A percentile compares a stretch with the other conserved stretches of the same genome.
These are phyloP conservation scores for Helminthosporium solani DNA, from an alignment of 2,329 filamentous ascomycete genomes.

Conservation along the genomic window DNA sequence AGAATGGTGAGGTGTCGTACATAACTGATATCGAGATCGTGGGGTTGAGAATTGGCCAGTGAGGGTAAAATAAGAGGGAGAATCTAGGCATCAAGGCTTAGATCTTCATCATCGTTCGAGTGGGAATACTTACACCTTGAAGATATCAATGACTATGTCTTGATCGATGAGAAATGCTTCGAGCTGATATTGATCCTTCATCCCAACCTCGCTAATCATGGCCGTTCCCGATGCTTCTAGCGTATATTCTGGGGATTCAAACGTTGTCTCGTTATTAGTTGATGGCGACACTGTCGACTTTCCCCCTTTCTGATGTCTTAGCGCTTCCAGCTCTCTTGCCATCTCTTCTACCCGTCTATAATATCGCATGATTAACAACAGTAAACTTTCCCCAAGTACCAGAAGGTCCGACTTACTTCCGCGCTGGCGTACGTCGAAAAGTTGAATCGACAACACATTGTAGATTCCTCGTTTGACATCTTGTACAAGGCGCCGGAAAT, in stretches of 20 bases:
- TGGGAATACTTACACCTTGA: conserved; percentile 15
- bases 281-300: conserved; percentile 18
- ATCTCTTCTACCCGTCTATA: conserved; percentile 27
- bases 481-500: conserved; percentile 23
- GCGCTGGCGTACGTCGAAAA: conserved; percentile 25
- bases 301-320: conserved; percentile 13
- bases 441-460: conserved; percentile 26
- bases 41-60: conserved; percentile 21
- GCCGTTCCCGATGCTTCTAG: conserved; percentile 8
- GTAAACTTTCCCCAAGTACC: neutral
- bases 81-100: conserved; percentile 12
- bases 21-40: conserved; percentile 16
- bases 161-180: conserved; percentile 14
- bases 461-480: conserved; percentile 18
- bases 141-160: conserved; percentile 16
- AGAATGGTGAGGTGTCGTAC: conserved; percentile 16
- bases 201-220: conserved; percentile 11
- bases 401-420: conserved; percentile 16
- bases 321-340: conserved; percentile 20
- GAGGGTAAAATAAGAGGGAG: conserved; percentile 18
- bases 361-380: neutral
- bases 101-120: neutral
- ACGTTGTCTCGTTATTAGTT: conserved; percentile 7
- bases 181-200: conserved; percentile 16
- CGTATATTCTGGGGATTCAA: conserved; percentile 14